Conservation (phyloP, 2,329 filamentous ascomycete genomes). For the Fusarium secorum region DNA sequence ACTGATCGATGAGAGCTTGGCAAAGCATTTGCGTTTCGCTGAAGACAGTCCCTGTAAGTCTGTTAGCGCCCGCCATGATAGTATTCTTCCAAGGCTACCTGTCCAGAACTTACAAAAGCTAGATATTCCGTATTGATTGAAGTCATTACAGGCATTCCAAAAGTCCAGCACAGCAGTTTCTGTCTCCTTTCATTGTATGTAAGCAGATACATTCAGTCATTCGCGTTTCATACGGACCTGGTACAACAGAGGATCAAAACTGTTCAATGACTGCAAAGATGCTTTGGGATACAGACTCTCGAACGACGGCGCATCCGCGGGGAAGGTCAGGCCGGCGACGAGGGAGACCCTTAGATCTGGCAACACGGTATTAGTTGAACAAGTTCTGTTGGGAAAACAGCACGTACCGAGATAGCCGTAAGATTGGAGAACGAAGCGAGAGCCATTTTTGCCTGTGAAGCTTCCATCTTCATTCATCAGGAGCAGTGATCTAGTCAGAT, state of each 20-base stretch:
- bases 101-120: background rate
- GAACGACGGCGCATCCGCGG: accelerated
- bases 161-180: background rate
- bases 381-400: too few relatives aligned
- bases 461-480: background rate
- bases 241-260: background rate
- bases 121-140: accelerated
- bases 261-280: background rate
- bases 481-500: background rate
- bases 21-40: background rate
- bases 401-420: background rate
- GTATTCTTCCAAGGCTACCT: accelerated
- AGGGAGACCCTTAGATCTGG: background rate
- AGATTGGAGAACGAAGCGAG: background rate
- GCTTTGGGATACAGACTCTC: background rate
- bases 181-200: accelerated
- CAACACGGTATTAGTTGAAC: too few relatives aligned
- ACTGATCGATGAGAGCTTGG: background rate
- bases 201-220: too few relatives aligned
- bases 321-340: background rate
- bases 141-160: background rate
- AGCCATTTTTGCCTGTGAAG: background rate
- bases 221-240: too few relatives aligned
- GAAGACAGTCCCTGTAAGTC: background rate
- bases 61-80: background rate